Evolutionary conservation across 2,329 filamentous ascomycete species (phyloP), one percentile per base, ranked within the genome.

Genomic region (Colletotrichum siamense): DNA sequence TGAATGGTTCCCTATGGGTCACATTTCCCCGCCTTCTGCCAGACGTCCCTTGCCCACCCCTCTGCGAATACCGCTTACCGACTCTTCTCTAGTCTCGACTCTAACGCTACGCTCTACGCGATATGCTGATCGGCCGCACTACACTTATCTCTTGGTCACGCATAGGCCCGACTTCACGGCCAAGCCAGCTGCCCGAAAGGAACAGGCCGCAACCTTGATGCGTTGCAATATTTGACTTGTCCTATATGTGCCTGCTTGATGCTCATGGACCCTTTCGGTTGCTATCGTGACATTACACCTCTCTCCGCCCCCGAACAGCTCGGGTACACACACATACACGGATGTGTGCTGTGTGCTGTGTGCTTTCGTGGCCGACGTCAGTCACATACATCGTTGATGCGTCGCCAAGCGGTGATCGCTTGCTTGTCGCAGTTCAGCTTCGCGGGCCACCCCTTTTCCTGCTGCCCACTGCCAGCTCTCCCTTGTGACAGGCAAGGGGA

Each of bases 191-290:
- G n/a, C 57, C 59, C 64, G 22, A 69, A 69, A 39, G 22, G 64
- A 69, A 24, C 70, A 65, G 44, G 44, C 28, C 30, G 28, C 64
- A 76, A 73, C 64, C 70, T 67, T 69, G 71, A 69, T 61, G 18
- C 22, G 73, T 52, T 64, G 73, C 70, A 73, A 73, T 76, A 69
- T 65, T 36, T 44, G 32, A 4, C 69, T 69, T 69, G 55, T 69
- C 24, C 67, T 28, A 49, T 44, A 49, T 49, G 52, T 36, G 44
- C 44, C 44, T 52, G 44, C 18, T n/a, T 52, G 22, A 44, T 49
- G 52, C 39, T 15, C 22, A 18, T 36, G 16, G 32, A n/a, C 61
- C 18, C 49, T 9, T 59, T 64, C 8, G 57, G 28, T n/a, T 63
- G 68, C 15, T 61, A 26, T 52, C 34, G n/a, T 32, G 36, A 63